Evolutionary conservation across 1,284 basidiomycete genomes (phyloP).

Genomic region (Bjerkandera adusta): DNA sequence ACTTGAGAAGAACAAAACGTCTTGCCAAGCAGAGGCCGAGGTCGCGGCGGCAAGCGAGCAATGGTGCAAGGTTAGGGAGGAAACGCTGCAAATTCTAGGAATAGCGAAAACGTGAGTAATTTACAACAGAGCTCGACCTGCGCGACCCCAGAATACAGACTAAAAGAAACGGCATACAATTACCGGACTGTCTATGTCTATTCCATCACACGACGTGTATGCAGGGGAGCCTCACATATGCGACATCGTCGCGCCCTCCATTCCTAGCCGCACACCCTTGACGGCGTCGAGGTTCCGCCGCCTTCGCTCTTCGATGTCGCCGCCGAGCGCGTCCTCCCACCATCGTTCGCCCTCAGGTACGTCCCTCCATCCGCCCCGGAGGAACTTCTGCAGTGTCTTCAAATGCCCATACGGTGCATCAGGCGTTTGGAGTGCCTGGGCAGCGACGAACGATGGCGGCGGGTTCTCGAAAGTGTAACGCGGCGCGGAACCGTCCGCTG

Average conservation of each 20-base stretch:
- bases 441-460: slow-evolving; percentile 51
- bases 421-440: slow-evolving; percentile 30
- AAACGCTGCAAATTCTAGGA: no score
- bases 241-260: slow-evolving; percentile 37
- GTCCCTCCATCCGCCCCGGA: slow-evolving; percentile 55
- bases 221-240: no score
- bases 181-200: no score
- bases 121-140: no score
- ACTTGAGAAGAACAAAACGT: no score
- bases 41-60: no score
- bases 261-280: slow-evolving; percentile 39
- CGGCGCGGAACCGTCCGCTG: slow-evolving; percentile 17
- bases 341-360: slow-evolving; percentile 53
- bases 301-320: slow-evolving; percentile 45
- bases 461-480: slow-evolving; percentile 45
- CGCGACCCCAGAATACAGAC: no score
- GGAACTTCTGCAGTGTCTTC: slow-evolving; percentile 41
- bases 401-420: slow-evolving; percentile 30
- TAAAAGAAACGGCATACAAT: no score
- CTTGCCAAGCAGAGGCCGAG: no score
- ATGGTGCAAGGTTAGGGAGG: no score
- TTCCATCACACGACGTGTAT: no score
- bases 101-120: no score
- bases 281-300: slow-evolving; percentile 41
- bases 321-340: slow-evolving; percentile 62